phyloP scores from a whole-genome alignment of 768 basidiomycete genomes.

The Rhodotorula graminis region DNA sequence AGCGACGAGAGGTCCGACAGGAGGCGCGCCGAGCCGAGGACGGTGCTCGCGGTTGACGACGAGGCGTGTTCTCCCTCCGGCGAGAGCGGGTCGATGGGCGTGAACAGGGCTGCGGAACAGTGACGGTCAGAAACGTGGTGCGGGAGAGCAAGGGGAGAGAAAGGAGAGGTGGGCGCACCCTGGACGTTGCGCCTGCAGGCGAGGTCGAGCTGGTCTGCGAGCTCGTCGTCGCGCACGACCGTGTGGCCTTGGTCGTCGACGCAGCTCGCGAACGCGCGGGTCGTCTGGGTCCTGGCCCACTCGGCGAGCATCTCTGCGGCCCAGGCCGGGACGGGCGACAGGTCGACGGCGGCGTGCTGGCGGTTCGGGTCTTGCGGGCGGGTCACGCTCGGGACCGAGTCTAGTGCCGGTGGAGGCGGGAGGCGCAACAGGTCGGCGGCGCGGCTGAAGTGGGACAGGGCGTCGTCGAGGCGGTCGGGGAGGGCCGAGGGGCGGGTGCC shows the following conservation, averaged over 20 bases:
- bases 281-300: conserved; percentile 32
- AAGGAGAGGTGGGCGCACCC: conserved; percentile 16
- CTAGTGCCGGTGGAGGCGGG: conserved; percentile 22
- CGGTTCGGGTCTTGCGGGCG: conserved; percentile 22
- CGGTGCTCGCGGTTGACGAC: conserved; percentile 20
- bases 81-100: conserved; percentile 29
- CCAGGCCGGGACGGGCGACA: conserved; percentile 17
- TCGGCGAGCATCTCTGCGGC: conserved; percentile 35
- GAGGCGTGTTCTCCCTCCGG: not conserved
- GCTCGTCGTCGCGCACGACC: conserved; percentile 11
- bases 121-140: too few relatives aligned
- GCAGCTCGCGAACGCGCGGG: conserved; percentile 28
- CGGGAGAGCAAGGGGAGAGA: too few relatives aligned
- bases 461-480: not conserved
- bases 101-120: conserved; percentile 39
- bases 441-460: conserved; percentile 3
- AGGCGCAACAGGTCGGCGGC: conserved; percentile 25
- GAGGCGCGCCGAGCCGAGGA: conserved; percentile 33
- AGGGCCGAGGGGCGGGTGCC: conserved; percentile 6
- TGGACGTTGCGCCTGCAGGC: conserved; percentile 34
- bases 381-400: conserved; percentile 24
- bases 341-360: conserved; percentile 3
- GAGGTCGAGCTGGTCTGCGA: conserved; percentile 33
- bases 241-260: conserved; percentile 9
- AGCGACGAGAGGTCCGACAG: conserved; percentile 28